A percentile compares a stretch with the other conserved stretches of the same genome.
Conservation (phyloP, 345 rosid genomes). For the Sonneratia caseolaris region DNA sequence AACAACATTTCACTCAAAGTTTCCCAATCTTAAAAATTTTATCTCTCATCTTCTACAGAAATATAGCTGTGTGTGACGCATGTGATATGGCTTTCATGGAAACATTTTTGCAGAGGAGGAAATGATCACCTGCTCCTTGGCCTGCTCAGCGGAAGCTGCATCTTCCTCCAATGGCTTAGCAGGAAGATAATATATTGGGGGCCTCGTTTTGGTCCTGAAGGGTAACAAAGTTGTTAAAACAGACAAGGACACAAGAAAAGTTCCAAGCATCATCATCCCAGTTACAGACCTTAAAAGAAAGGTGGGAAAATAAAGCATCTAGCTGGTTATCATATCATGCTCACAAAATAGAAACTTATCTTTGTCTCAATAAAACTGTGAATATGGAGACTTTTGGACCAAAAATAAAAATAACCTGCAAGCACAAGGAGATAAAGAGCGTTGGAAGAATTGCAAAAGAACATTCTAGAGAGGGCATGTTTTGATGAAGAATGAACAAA, state of each 20-base stretch:
- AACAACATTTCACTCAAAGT: not conserved
- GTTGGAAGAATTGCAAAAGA: not conserved
- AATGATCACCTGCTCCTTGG: slow-evolving; percentile 49
- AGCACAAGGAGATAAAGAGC: slow-evolving; percentile 3
- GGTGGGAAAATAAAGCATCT: slow-evolving; percentile 23
- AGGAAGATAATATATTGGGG: slow-evolving; percentile 67
- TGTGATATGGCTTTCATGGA: too few relatives aligned
- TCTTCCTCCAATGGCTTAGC: slow-evolving; percentile 60
- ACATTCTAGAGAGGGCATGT: not conserved
- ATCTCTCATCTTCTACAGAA: not conserved
- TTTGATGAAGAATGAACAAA: not conserved
- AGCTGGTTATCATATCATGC: slow-evolving; percentile 43
- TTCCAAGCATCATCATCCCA: not conserved
- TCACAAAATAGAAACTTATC: slow-evolving; percentile 89
- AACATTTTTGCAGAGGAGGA: not conserved
- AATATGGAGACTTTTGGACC: slow-evolving; percentile 99
- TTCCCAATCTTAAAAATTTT: not conserved
- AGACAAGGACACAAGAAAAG: not conserved
- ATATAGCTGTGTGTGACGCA: too few relatives aligned
- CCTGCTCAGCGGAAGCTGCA: slow-evolving; percentile 39
- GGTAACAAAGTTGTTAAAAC: not conserved
- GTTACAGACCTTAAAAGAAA: not conserved
- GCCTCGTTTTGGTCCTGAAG: slow-evolving; percentile 88
- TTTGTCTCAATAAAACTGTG: slow-evolving; percentile 86
- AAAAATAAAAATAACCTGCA: slow-evolving; percentile 98